These are phyloP conservation scores for Otatea glauca DNA, from an alignment of 176 grass and related monocot species.

Conservation along the genomic window DNA sequence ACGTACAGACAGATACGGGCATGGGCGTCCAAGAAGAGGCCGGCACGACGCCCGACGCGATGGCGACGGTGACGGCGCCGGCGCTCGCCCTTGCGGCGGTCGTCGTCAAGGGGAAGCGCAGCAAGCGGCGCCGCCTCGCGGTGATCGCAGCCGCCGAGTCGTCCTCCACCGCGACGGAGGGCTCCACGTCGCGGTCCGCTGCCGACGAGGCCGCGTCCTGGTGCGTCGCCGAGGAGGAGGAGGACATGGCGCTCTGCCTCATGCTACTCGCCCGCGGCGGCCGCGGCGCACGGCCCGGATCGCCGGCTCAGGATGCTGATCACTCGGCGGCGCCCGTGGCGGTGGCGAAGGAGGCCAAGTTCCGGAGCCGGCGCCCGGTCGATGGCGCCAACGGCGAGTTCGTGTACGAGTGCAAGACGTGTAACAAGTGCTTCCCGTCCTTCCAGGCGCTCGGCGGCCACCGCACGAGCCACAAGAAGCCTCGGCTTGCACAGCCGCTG, in stretches of 20 bases:
- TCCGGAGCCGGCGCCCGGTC: slow-evolving; percentile 43
- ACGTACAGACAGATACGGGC: background rate
- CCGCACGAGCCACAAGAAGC: slow-evolving; percentile 98
- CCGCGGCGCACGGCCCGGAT: background rate
- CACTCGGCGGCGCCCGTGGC: background rate
- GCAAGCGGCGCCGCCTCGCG: slow-evolving; percentile 60
- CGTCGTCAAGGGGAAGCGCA: slow-evolving; percentile 77
- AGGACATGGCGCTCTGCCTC: slow-evolving; percentile 83
- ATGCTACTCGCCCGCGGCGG: slow-evolving; percentile 64
- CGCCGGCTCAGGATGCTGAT: background rate
- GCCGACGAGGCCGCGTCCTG: slow-evolving; percentile 34
- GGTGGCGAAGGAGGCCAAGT: slow-evolving; percentile 29
- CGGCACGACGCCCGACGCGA: background rate
- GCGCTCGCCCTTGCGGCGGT: background rate
- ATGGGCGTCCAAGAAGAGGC: slow-evolving; percentile 50
- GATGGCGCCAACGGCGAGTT: slow-evolving; percentile 49
- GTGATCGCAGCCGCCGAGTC: slow-evolving; percentile 2
- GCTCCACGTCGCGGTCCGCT: slow-evolving; percentile 35
- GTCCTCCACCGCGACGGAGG: slow-evolving; percentile 21
- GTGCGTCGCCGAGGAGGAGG: slow-evolving; percentile 69
- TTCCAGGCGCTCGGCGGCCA: slow-evolving; percentile 99
- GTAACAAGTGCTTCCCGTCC: slow-evolving; percentile 81
- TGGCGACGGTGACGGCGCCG: slow-evolving; percentile 25
- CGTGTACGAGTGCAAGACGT: slow-evolving; percentile 91
- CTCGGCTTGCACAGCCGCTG: slow-evolving; percentile 22